These are phyloP conservation scores for Clavispora vitiphila DNA, from an alignment of 805 yeast species.

Conservation along the genomic window DNA sequence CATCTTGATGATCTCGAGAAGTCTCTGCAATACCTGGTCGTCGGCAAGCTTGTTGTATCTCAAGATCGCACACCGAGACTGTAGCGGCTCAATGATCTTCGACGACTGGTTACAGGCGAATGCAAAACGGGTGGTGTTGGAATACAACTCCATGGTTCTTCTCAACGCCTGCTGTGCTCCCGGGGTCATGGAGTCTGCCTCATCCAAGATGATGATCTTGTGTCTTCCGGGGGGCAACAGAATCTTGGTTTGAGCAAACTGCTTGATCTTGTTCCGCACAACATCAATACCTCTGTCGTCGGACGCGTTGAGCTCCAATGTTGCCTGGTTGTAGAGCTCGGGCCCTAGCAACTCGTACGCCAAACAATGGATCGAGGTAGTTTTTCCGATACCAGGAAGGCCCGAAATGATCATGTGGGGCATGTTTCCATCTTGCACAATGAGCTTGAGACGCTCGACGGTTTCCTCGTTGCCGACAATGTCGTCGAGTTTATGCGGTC, in stretches of 20 bases:
- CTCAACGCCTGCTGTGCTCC: constrained; percentile 95
- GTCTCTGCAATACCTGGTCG: constrained; percentile 74
- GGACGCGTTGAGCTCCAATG: constrained; percentile 88
- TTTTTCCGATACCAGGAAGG: constrained; percentile 95
- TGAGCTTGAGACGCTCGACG: constrained; percentile 72
- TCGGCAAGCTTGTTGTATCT: constrained; percentile 78
- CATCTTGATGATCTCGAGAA: constrained; percentile 60
- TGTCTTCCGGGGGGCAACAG: constrained; percentile 84
- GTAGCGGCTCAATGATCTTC: constrained; percentile 94
- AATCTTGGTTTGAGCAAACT: constrained; percentile 93
- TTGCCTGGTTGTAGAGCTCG: constrained; percentile 68
- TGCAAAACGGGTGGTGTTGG: constrained; percentile 96
- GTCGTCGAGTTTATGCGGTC: constrained; percentile 75
- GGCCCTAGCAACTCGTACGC: constrained; percentile 78
- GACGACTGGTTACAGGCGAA: constrained; percentile 94
- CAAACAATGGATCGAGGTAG: constrained; percentile 87
- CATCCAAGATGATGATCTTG: constrained; percentile 89
- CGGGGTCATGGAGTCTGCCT: constrained; percentile 95
- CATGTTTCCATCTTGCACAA: constrained; percentile 91
- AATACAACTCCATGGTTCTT: constrained; percentile 91
- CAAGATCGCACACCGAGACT: constrained; percentile 92
- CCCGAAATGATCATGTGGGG: constrained; percentile 97
- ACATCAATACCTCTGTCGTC: constrained; percentile 98
- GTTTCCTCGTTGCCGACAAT: constrained; percentile 94
- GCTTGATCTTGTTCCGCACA: constrained; percentile 88